phyloP scores from a whole-genome alignment of 192 early-diverging fungal species.

The Gigaspora rosea region DNA sequence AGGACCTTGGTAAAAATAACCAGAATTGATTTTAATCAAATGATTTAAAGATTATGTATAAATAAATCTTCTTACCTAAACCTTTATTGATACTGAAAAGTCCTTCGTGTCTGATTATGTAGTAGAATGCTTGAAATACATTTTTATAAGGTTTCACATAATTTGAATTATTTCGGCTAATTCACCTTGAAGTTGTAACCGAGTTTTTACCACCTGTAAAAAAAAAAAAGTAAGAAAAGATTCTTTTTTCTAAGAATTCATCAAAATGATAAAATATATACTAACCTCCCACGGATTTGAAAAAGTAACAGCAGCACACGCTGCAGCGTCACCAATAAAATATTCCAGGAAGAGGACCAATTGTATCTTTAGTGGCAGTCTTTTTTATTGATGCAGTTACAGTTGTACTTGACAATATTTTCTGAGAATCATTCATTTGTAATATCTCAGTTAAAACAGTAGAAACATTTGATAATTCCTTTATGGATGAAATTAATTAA shows the following conservation, averaged over 20 bases:
- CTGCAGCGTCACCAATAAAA: conserved; percentile 79
- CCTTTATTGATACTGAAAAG: conserved; percentile 86
- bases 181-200: conserved; percentile 94
- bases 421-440: not conserved
- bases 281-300: conserved; percentile 94
- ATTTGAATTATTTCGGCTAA: conserved; percentile 57
- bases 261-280: conserved; percentile 10
- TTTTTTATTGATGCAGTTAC: not conserved
- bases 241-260: not conserved
- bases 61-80: conserved; percentile 45
- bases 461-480: too few species aligned
- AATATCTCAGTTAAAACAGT: too few species aligned
- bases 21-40: not conserved
- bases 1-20: conserved; percentile 38
- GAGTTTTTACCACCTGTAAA: conserved; percentile 87
- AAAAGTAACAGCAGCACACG: conserved; percentile 90
- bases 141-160: conserved; percentile 67
- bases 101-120: conserved; percentile 82
- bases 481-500: too few species aligned
- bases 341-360: conserved; percentile 57
- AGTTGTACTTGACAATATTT: too few species aligned
- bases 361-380: conserved; percentile 9
- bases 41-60: too few species aligned
- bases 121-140: conserved; percentile 72
- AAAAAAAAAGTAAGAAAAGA: not conserved